phyloP scores from a whole-genome alignment of 805 yeast genomes.

The Lachancea waltii region DNA sequence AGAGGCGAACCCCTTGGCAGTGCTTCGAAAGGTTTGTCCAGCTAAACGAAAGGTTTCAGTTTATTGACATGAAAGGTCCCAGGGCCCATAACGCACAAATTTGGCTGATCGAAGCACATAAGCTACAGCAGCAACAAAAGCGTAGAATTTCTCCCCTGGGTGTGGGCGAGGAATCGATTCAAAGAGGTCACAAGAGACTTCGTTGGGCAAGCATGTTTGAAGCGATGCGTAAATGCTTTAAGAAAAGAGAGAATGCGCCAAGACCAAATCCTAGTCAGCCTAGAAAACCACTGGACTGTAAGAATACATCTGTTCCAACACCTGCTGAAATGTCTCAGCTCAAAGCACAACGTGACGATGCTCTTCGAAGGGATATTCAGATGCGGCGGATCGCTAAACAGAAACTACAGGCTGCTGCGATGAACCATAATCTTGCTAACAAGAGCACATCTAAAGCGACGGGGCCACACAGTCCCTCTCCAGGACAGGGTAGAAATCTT shows the following conservation, averaged over 20 bases:
- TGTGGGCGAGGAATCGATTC: conserved; percentile 87
- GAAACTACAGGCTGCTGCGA: conserved; percentile 24
- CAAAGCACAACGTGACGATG: conserved; percentile 80
- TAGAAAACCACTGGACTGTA: conserved; percentile 37
- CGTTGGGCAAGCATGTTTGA: conserved; percentile 98
- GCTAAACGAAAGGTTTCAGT: conserved; percentile 80
- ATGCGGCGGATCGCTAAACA: conserved; percentile 30
- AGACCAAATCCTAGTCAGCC: conserved; percentile 46
- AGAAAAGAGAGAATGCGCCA: conserved; percentile 76
- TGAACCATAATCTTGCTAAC: conserved; percentile 16
- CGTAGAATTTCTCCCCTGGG: conserved; percentile 88
- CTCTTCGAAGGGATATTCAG: conserved; percentile 58
- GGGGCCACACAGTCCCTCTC: conserved; percentile 12
- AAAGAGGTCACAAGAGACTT: conserved; percentile 82
- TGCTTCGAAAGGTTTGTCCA: conserved; percentile 96
- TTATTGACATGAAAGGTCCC: conserved; percentile 80
- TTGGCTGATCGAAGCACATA: conserved; percentile 89
- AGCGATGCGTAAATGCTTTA: conserved; percentile 83
- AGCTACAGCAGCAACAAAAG: conserved; percentile 80
- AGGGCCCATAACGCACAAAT: conserved; percentile 77
- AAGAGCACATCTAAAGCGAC: conserved; percentile 1
- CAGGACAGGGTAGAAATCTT: conserved; percentile 16
- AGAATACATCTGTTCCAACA: conserved; percentile 52
- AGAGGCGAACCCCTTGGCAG: conserved; percentile 97
- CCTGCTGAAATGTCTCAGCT: conserved; percentile 80